phyloP scores from a whole-genome alignment of 2,329 filamentous ascomycete genomes.

The Epichloe aotearoae region DNA sequence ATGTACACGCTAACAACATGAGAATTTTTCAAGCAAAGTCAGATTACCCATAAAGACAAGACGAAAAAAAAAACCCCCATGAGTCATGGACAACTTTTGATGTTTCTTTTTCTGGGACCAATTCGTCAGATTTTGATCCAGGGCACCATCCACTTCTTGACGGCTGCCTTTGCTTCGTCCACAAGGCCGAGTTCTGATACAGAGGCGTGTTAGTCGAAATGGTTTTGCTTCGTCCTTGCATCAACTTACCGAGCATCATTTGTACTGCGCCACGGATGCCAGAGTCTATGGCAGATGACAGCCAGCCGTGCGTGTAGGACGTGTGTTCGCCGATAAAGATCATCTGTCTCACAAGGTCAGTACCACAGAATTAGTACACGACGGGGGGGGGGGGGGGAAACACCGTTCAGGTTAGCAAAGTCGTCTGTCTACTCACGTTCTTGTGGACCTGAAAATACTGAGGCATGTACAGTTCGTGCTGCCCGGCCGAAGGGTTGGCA shows the following conservation, averaged over 20 bases:
- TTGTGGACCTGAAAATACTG: constrained; percentile 58
- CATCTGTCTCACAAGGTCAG: constrained; percentile 25
- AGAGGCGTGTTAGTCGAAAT: not conserved
- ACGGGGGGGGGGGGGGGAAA: not conserved
- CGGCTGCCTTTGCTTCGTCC: constrained; percentile 54
- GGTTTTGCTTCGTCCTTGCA: not conserved
- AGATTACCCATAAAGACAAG: not conserved
- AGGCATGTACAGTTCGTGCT: constrained; percentile 57
- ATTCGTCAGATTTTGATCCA: constrained; percentile 33
- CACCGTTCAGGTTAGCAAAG: not conserved
- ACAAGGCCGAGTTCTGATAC: constrained; percentile 45
- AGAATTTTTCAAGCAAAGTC: not conserved
- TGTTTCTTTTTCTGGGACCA: no score
- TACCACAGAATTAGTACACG: not conserved
- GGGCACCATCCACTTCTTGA: constrained; percentile 54
- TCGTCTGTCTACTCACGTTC: constrained; percentile 24
- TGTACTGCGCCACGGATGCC: constrained; percentile 53
- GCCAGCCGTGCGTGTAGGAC: constrained; percentile 60
- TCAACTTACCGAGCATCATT: constrained; percentile 34
- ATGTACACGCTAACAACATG: not conserved
- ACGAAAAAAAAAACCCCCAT: no score
- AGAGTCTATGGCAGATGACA: constrained; percentile 52
- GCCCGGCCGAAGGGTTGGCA: constrained; percentile 45
- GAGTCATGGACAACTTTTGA: no score
- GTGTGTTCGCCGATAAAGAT: constrained; percentile 60